Conservation (phyloP, 176 grass and related monocot species). For the Canna indica region DNA sequence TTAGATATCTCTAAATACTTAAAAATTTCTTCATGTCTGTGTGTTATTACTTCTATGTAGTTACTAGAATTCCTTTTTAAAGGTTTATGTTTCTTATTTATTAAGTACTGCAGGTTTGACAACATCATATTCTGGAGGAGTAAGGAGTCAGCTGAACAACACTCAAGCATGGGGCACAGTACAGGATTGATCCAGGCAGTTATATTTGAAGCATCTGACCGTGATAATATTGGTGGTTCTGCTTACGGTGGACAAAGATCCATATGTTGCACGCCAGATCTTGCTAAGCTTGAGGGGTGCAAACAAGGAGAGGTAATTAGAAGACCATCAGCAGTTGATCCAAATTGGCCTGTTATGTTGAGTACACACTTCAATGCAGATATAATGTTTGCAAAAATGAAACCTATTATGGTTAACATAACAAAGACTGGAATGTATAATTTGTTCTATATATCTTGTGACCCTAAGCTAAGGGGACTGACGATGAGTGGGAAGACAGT, state of each 20-base stretch:
- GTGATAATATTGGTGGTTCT: constrained; percentile 96
- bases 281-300: constrained; percentile 87
- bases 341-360: constrained; percentile 62
- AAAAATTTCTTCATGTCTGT: neutral
- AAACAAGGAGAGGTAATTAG: constrained; percentile 94
- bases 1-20: neutral
- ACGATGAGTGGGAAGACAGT: constrained; percentile 94
- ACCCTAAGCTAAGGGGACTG: constrained; percentile 89
- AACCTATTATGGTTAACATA: constrained; percentile 37
- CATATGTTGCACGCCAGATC: constrained; percentile 96
- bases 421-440: constrained; percentile 99
- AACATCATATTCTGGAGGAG: constrained; percentile 88
- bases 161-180: constrained; percentile 72
- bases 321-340: constrained; percentile 59
- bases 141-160: constrained; percentile 49
- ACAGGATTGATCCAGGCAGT: constrained; percentile 86
- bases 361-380: constrained; percentile 70
- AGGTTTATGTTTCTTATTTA: neutral
- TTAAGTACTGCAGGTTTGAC: constrained; percentile 46
- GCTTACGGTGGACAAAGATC: constrained; percentile 92
- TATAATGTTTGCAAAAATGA: constrained; percentile 45
- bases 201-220: constrained; percentile 84
- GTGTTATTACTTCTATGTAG: neutral
- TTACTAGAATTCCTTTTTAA: neutral
- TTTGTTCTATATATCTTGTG: constrained; percentile 96